phyloP scores from a whole-genome alignment of 2,329 filamentous ascomycete genomes.

The Coniochaeta hoffmannii region DNA sequence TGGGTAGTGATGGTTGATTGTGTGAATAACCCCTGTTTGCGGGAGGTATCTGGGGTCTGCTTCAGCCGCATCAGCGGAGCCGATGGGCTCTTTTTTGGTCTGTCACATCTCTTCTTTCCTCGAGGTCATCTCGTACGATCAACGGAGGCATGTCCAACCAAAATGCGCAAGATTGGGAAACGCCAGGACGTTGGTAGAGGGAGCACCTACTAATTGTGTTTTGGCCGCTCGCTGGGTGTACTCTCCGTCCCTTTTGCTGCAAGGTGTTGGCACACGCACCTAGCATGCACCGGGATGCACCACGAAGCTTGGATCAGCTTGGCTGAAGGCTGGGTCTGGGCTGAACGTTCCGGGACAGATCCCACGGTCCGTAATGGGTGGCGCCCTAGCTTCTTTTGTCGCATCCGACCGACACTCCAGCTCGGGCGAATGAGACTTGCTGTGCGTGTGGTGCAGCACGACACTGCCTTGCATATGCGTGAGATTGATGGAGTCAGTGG shows the following conservation, averaged over 20 bases:
- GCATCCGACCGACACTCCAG: background rate
- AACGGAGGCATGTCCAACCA: background rate
- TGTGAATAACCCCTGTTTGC: too few relatives aligned
- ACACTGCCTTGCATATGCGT: conserved; percentile 2
- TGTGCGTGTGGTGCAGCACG: conserved; percentile 1
- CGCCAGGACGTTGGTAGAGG: background rate
- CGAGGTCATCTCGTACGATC: background rate
- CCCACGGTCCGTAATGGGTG: background rate
- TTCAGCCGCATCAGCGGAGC: background rate
- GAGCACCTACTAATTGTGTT: too few relatives aligned
- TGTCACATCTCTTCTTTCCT: background rate
- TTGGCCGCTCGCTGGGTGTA: too few relatives aligned
- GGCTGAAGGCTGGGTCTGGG: background rate
- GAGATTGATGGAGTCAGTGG: background rate
- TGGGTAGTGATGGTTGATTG: too few relatives aligned
- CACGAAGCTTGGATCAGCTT: background rate
- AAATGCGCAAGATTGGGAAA: background rate
- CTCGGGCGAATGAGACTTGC: background rate
- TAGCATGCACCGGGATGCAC: too few relatives aligned
- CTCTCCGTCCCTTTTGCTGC: background rate
- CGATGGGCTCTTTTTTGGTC: too few relatives aligned
- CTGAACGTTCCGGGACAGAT: conserved; percentile 1
- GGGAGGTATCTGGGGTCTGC: background rate
- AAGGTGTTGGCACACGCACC: background rate
- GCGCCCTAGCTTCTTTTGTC: background rate